These are phyloP conservation scores for Candida alai DNA, from an alignment of 805 yeast species.

Conservation along the genomic window DNA sequence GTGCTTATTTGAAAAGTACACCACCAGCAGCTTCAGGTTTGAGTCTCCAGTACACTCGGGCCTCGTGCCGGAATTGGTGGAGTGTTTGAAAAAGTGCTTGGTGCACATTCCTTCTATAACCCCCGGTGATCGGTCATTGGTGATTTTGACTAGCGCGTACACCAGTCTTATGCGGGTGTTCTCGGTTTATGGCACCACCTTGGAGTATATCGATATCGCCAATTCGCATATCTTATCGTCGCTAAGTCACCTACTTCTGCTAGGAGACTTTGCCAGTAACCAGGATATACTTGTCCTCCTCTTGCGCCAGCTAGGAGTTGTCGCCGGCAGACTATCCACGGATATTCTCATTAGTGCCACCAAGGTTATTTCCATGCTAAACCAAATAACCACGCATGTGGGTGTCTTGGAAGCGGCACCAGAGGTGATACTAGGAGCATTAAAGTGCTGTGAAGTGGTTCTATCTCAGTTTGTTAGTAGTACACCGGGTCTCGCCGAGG, in stretches of 20 bases:
- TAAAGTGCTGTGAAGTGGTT: conserved; percentile 20
- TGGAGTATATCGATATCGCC: conserved; percentile 20
- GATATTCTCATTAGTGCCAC: conserved; percentile 13
- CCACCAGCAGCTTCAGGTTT: not conserved
- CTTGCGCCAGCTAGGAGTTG: conserved; percentile 14
- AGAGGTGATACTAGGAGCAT: conserved; percentile 13
- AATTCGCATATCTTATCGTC: conserved; percentile 22
- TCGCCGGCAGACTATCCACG: conserved; percentile 3
- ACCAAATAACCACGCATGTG: conserved; percentile 26
- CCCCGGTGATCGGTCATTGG: conserved; percentile 3
- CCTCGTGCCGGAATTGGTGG: not conserved
- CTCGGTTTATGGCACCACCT: not conserved
- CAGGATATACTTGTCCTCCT: conserved; percentile 13
- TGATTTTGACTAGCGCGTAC: conserved; percentile 5
- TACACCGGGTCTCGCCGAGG: not conserved
- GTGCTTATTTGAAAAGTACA: not conserved
- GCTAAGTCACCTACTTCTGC: conserved; percentile 11
- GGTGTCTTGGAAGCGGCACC: conserved; percentile 11
- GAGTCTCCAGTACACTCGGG: not conserved
- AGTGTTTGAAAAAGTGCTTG: conserved; percentile 5
- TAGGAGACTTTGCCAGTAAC: not conserved
- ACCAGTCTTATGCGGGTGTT: conserved; percentile 4
- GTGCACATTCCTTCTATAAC: conserved; percentile 6
- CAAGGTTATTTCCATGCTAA: conserved; percentile 25
- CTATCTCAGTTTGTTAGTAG: conserved; percentile 15